Conservation (phyloP, 257 asterid genomes). For the Coffea eugenioides region DNA sequence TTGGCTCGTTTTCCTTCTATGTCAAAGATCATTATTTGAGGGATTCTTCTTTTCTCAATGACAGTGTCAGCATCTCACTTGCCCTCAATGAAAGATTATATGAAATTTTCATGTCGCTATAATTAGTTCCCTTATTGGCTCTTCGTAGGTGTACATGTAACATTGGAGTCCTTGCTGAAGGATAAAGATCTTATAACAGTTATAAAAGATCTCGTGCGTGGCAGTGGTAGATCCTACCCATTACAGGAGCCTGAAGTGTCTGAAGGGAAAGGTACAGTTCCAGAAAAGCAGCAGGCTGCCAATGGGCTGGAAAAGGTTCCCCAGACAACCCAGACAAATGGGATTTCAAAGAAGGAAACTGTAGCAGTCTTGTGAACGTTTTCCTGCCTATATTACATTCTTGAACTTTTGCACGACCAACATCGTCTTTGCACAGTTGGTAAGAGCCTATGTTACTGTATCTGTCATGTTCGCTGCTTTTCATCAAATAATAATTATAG, state of each 20-base stretch:
- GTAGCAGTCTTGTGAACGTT: constrained; percentile 24
- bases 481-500: too few relatives aligned
- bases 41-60: too few relatives aligned
- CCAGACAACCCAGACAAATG: constrained; percentile 19
- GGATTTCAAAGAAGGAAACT: constrained; percentile 25
- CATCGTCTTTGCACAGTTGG: not conserved
- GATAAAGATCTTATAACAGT: constrained; percentile 54
- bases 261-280: constrained; percentile 17
- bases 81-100: not conserved
- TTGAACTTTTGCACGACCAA: not conserved
- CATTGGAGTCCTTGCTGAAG: constrained; percentile 75
- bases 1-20: not conserved
- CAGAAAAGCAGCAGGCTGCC: constrained; percentile 30
- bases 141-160: constrained; percentile 75
- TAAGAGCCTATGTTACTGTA: not conserved
- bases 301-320: constrained; percentile 23
- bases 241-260: constrained; percentile 26
- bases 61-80: not conserved
- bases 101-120: not conserved
- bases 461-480: not conserved
- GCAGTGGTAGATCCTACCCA: constrained; percentile 77
- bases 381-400: not conserved
- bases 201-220: constrained; percentile 59
- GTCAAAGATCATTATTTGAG: not conserved
- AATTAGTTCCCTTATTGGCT: not conserved